These are phyloP conservation scores for Penicillium sp. DNA, from an alignment of 2,329 filamentous ascomycete species.

Conservation along the genomic window DNA sequence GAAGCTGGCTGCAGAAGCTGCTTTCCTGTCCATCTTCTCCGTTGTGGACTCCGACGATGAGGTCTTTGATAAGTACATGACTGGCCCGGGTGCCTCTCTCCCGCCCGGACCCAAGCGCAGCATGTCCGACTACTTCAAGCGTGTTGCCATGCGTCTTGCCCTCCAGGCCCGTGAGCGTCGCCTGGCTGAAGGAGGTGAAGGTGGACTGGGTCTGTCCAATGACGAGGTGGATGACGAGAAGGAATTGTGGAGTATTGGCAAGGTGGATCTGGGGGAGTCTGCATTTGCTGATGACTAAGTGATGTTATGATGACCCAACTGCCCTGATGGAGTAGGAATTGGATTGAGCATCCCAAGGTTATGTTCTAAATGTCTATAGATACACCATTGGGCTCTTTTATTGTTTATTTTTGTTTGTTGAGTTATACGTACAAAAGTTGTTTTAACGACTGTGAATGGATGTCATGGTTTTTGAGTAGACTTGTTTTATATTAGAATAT, in stretches of 20 bases:
- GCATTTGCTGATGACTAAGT: constrained; percentile 36
- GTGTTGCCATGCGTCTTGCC: constrained; percentile 82
- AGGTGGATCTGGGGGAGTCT: constrained; percentile 73
- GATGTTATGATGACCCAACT: constrained; percentile 4
- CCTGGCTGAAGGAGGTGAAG: constrained; percentile 86
- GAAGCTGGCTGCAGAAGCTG: constrained; percentile 91
- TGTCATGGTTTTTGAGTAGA: constrained; percentile 5
- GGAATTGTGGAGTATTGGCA: constrained; percentile 94
- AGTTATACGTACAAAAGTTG: constrained; percentile 21
- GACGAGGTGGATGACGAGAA: constrained; percentile 93
- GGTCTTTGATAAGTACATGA: constrained; percentile 90
- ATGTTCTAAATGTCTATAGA: constrained; percentile 24
- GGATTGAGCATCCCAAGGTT: constrained; percentile 18
- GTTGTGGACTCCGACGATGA: constrained; percentile 83
- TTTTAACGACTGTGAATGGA: constrained; percentile 11
- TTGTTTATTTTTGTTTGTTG: constrained; percentile 9
- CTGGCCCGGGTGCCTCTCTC: constrained; percentile 65
- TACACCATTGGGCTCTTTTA: constrained; percentile 25
- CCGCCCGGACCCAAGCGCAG: constrained; percentile 74
- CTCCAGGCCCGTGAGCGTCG: constrained; percentile 82
- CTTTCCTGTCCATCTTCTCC: constrained; percentile 86
- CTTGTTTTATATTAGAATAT: not conserved
- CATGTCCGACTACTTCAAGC: constrained; percentile 97
- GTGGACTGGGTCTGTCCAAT: constrained; percentile 79
- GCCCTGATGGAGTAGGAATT: constrained; percentile 17